phyloP scores from a whole-genome alignment of 495 filamentous ascomycete genomes.

The Talaromyces trachyspermus region DNA sequence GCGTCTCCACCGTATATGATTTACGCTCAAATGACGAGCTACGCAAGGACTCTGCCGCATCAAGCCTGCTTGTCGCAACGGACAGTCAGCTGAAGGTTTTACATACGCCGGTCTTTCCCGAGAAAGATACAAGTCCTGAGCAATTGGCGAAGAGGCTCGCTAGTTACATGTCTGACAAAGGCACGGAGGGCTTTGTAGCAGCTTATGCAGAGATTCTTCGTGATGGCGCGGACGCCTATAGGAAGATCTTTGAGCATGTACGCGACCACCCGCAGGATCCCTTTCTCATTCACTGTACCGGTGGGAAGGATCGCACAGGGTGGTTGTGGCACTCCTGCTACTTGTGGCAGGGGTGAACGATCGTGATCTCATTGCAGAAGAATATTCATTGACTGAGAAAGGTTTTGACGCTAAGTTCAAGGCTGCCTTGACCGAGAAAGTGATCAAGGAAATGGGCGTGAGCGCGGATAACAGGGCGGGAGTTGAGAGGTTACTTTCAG shows the following conservation, averaged over 20 bases:
- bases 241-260: slow-evolving; percentile 31
- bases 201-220: slow-evolving; percentile 47
- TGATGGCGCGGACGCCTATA: slow-evolving; percentile 21
- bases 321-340: slow-evolving; percentile 50
- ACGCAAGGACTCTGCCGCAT: slow-evolving; percentile 26
- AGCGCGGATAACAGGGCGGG: slow-evolving; percentile 4
- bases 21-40: slow-evolving; percentile 53
- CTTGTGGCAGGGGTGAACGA: slow-evolving; percentile 35
- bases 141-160: slow-evolving; percentile 6
- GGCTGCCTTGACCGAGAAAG: slow-evolving; percentile 1
- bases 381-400: slow-evolving; percentile 11
- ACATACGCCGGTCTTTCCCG: slow-evolving; percentile 47
- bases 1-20: slow-evolving; percentile 58
- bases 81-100: slow-evolving; percentile 28
- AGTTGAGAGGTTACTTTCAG: slow-evolving; percentile 9
- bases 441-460: slow-evolving; percentile 7
- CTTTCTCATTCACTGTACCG: slow-evolving; percentile 54
- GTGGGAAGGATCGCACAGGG: slow-evolving; percentile 64
- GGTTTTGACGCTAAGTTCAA: slow-evolving; percentile 1
- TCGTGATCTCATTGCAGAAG: slow-evolving; percentile 6
- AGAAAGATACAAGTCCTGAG: slow-evolving; percentile 31
- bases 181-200: slow-evolving; percentile 45
- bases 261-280: slow-evolving; percentile 30
- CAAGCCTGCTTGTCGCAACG: slow-evolving; percentile 8
- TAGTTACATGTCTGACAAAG: slow-evolving; percentile 16